Conservation (phyloP, 495 filamentous ascomycete genomes). For the Tricharina praecox region DNA sequence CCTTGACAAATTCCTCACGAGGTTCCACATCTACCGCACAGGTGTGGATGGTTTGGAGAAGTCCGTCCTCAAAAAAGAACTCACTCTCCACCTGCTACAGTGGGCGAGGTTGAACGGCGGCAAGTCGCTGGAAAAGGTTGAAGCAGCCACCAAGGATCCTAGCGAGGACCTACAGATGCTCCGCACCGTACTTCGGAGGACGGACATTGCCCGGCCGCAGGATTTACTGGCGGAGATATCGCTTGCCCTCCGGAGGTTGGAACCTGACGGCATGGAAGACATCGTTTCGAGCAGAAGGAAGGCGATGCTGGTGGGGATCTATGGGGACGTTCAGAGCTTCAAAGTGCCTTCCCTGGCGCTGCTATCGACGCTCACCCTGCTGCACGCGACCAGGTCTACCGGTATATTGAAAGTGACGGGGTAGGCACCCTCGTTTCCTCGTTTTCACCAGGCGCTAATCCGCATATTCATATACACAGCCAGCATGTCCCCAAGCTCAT, state of each 20-base stretch:
- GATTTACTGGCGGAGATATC: constrained; percentile 10
- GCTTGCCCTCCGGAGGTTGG: not conserved
- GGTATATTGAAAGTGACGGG: constrained; percentile 23
- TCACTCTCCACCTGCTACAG: too few species aligned
- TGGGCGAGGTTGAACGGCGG: too few species aligned
- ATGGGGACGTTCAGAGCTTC: constrained; percentile 12
- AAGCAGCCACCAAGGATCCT: constrained; percentile 1
- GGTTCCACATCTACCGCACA: too few species aligned
- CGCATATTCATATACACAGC: constrained; percentile 10
- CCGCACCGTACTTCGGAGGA: constrained; percentile 7
- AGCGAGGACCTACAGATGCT: constrained; percentile 12
- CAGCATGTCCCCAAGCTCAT: constrained; percentile 25
- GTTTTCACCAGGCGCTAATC: constrained; percentile 1
- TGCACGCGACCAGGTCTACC: constrained; percentile 13
- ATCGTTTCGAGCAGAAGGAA: constrained; percentile 7
- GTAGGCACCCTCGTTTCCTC: constrained; percentile 10
- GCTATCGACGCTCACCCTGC: constrained; percentile 15
- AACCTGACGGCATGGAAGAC: not conserved
- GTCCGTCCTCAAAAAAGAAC: too few species aligned
- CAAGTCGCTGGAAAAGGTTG: too few species aligned
- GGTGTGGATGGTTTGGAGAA: too few species aligned
- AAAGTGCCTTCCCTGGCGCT: constrained; percentile 17
- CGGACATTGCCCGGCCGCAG: constrained; percentile 9
- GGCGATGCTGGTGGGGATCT: constrained; percentile 20
- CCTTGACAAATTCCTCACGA: too few species aligned